These are phyloP conservation scores for Euphorbia peplus DNA, from an alignment of 345 rosid species.

Conservation along the genomic window DNA sequence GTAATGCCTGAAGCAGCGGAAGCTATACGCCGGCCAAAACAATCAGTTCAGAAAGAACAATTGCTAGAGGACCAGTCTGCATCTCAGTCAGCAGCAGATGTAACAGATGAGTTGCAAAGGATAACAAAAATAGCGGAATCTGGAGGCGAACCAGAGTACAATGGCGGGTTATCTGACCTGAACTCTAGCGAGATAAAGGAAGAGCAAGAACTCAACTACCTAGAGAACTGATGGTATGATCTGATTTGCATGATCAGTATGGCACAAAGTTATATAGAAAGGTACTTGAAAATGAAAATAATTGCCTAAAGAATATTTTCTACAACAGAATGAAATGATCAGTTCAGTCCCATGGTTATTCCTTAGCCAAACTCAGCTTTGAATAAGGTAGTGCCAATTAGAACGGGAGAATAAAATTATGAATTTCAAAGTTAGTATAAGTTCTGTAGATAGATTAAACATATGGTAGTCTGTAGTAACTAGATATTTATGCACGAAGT, in stretches of 20 bases:
- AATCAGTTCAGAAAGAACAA: constrained; percentile 54
- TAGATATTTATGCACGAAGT: neutral
- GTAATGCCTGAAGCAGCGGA: constrained; percentile 92
- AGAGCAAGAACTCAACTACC: constrained; percentile 40
- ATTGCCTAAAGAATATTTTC: neutral
- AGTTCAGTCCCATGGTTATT: neutral
- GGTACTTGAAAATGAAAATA: neutral
- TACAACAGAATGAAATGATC: neutral
- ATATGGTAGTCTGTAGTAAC: neutral
- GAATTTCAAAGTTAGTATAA: neutral
- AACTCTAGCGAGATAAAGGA: constrained; percentile 54
- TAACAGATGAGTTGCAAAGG: constrained; percentile 62
- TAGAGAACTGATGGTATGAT: constrained; percentile 30
- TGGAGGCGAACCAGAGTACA: constrained; percentile 39
- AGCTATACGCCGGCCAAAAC: constrained; percentile 84
- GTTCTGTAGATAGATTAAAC: neutral
- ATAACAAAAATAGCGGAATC: constrained; percentile 68
- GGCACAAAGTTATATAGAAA: neutral
- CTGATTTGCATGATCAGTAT: neutral
- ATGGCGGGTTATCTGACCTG: constrained; percentile 36
- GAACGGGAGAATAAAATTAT: constrained; percentile 7
- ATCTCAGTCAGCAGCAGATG: constrained; percentile 29
- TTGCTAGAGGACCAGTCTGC: constrained; percentile 40
- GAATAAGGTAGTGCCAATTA: neutral
- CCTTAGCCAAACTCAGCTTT: too few species aligned